Evolutionary conservation across 805 yeast genomes (phyloP).

Genomic region (Metschnikowia baotianmanensis): DNA sequence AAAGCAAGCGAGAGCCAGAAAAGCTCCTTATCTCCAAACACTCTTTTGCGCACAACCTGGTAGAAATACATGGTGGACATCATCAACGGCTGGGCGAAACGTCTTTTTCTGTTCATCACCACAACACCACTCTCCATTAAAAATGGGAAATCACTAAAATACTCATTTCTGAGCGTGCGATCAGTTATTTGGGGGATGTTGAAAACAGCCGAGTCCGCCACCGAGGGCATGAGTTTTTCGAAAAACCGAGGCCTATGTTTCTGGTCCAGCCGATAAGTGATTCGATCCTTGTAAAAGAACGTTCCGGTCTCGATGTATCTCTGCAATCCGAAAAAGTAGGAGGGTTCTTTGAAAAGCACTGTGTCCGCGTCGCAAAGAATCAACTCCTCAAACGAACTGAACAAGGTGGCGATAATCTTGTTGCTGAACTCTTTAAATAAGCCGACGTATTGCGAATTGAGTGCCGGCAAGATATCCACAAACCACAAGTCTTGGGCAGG

Average conservation of each 20-base stretch:
- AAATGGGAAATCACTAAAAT: constrained; percentile 35
- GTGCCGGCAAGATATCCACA: constrained; percentile 25
- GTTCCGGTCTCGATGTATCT: constrained; percentile 34
- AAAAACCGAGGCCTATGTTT: constrained; percentile 41
- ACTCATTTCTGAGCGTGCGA: constrained; percentile 28
- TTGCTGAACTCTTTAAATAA: constrained; percentile 40
- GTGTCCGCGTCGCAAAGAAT: constrained; percentile 54
- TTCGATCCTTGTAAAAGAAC: constrained; percentile 16
- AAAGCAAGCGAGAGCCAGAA: constrained; percentile 31
- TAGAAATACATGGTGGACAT: constrained; percentile 29
- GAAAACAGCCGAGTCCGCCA: constrained; percentile 23
- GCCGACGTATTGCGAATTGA: constrained; percentile 17
- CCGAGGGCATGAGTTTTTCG: constrained; percentile 43
- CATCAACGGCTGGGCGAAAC: constrained; percentile 30
- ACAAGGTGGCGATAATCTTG: constrained; percentile 16
- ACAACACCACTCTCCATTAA: constrained; percentile 40
- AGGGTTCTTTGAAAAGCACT: constrained; percentile 37
- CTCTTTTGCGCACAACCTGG: constrained; percentile 1
- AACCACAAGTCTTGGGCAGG: constrained; percentile 41
- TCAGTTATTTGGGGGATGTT: constrained; percentile 34
- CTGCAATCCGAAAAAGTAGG: constrained; percentile 30
- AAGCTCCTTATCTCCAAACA: constrained; percentile 38
- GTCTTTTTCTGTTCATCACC: constrained; percentile 26
- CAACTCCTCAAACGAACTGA: constrained; percentile 17
- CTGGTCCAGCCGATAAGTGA: constrained; percentile 28